These are phyloP conservation scores for Triglochin maritima DNA, from an alignment of 106 monocot genomes.

Conservation along the genomic window DNA sequence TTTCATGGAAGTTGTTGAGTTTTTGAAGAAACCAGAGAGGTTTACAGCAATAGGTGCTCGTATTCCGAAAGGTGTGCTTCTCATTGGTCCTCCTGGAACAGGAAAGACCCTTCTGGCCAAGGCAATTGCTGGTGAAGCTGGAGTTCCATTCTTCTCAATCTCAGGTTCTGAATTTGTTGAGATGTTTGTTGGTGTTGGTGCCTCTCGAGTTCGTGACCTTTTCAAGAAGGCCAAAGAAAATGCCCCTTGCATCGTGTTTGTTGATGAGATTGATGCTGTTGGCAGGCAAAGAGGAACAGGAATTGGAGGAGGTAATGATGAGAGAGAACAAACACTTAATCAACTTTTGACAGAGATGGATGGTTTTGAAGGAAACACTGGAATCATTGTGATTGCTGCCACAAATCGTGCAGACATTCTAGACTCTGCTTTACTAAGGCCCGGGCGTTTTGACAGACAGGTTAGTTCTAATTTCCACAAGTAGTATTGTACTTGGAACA, in stretches of 20 bases:
- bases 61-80: constrained; percentile 97
- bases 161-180: constrained; percentile 99
- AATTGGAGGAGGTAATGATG: constrained; percentile 93
- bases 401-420: constrained; percentile 94
- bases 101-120: constrained; percentile 97
- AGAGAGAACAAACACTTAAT: constrained; percentile 87
- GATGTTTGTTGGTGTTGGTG: constrained; percentile 98
- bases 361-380: constrained; percentile 94
- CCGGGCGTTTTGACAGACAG: constrained; percentile 97
- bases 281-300: constrained; percentile 89
- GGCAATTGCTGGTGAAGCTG: constrained; percentile 98
- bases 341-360: constrained; percentile 97
- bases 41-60: constrained; percentile 96
- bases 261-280: constrained; percentile 96
- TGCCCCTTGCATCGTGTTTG: constrained; percentile 96
- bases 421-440: constrained; percentile 84
- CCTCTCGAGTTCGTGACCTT: constrained; percentile 85
- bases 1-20: constrained; percentile 99
- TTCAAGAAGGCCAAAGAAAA: constrained; percentile 98
- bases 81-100: constrained; percentile 96
- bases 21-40: constrained; percentile 97
- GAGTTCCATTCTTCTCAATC: constrained; percentile 97
- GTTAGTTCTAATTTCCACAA: constrained; percentile 15
- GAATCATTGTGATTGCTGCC: constrained; percentile 83
- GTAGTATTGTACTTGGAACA: neutral